phyloP scores from a whole-genome alignment of 2,329 filamentous ascomycete genomes.

The Colletotrichum aenigma region DNA sequence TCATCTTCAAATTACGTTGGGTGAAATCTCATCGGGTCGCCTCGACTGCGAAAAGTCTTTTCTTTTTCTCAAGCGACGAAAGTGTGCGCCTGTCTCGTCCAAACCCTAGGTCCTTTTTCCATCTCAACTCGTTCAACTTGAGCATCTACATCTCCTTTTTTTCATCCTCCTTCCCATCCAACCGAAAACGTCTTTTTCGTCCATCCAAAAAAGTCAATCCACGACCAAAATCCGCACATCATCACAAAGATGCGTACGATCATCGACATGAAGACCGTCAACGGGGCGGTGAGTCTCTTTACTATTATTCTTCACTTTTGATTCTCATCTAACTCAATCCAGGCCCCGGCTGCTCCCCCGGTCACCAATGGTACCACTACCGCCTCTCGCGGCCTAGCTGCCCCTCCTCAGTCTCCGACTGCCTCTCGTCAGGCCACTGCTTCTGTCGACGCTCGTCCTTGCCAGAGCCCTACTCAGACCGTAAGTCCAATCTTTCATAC shows the following conservation, averaged over 20 bases:
- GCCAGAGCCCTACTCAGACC: rapidly evolving
- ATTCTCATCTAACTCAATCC: not conserved
- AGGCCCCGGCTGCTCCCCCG: not conserved
- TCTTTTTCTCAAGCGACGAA: not conserved
- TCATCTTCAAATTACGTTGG: rapidly evolving
- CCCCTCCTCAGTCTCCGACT: rapidly evolving
- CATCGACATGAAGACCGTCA: not conserved
- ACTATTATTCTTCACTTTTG: not conserved
- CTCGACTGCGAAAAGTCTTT: not conserved
- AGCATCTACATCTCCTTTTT: rapidly evolving
- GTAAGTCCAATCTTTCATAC: not conserved
- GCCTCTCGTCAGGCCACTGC: not conserved
- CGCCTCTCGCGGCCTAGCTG: too few relatives aligned
- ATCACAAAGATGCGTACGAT: not conserved
- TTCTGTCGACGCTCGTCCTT: rapidly evolving
- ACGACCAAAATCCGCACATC: not conserved
- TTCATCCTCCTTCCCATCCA: not conserved
- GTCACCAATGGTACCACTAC: too few relatives aligned
- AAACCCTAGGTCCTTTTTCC: not conserved
- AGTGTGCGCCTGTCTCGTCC: rapidly evolving
- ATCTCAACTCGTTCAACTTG: not conserved
- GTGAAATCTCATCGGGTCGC: not conserved
- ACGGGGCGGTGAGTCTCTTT: not conserved
- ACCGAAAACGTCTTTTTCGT: not conserved
- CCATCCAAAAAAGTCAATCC: not conserved